Percentiles rank a stretch among this genome's conserved stretches.
Evolutionary conservation across 176 grass and related monocot species (phyloP).

Genomic region (Phoenix dactylifera): DNA sequence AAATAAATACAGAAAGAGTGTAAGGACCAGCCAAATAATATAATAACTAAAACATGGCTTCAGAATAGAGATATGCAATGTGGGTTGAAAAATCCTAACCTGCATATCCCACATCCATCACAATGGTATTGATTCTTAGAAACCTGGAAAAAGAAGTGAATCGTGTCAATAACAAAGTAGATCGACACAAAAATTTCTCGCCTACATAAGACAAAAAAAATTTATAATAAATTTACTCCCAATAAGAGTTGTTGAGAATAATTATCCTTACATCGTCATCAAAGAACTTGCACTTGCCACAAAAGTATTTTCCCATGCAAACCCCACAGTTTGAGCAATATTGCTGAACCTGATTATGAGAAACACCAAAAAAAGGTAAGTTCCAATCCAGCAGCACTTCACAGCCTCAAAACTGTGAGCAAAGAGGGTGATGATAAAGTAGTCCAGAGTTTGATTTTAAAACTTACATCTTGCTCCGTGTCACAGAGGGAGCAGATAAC

Average conservation of each 20-base stretch:
- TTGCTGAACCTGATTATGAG: slow-evolving; percentile 43
- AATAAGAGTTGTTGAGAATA: no score
- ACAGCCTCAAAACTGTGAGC: no score
- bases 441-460: neutral
- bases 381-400: no score
- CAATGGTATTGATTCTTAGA: slow-evolving; percentile 75
- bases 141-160: slow-evolving; percentile 26
- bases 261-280: slow-evolving; percentile 58
- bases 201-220: no score
- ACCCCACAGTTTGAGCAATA: slow-evolving; percentile 54
- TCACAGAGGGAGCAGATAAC: slow-evolving; percentile 69
- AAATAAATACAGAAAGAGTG: neutral
- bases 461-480: slow-evolving; percentile 79
- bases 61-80: no score
- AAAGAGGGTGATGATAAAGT: no score
- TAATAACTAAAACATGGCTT: no score
- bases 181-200: no score
- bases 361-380: no score
- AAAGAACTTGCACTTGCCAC: slow-evolving; percentile 69
- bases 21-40: no score
- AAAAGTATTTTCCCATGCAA: slow-evolving; percentile 83
- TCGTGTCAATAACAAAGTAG: no score
- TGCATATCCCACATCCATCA: slow-evolving; percentile 87
- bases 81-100: slow-evolving; percentile 20
- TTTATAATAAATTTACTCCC: no score